These are phyloP conservation scores for Chimonanthus salicifolius DNA, from an alignment of 164 flowering plant species.

Conservation along the genomic window DNA sequence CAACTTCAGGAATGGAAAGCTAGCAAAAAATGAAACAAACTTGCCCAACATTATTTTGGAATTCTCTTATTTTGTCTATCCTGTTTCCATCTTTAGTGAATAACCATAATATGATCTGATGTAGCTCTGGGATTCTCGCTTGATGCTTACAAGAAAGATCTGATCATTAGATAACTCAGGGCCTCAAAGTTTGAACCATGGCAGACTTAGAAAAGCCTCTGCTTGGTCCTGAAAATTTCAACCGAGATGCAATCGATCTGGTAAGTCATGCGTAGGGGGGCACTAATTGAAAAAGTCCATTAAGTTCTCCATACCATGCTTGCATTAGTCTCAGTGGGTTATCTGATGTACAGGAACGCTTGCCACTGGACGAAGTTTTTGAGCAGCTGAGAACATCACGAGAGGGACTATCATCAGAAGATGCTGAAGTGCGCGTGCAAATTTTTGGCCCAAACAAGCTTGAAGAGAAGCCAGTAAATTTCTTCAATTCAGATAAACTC, in stretches of 20 bases:
- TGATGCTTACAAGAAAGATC: slow-evolving; percentile 3
- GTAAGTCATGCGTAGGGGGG: slow-evolving; percentile 26
- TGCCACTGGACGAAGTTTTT: slow-evolving; percentile 80
- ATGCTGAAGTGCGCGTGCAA: slow-evolving; percentile 51
- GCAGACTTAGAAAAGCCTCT: slow-evolving; percentile 59
- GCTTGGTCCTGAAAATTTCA: slow-evolving; percentile 66
- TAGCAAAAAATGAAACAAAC: background rate
- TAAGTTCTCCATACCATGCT: background rate
- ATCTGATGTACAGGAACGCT: slow-evolving; percentile 42
- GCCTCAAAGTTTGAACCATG: slow-evolving; percentile 33
- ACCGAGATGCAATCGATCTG: slow-evolving; percentile 78
- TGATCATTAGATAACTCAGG: slow-evolving; percentile 4
- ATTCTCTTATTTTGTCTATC: background rate
- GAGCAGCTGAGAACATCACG: slow-evolving; percentile 55
- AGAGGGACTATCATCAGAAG: slow-evolving; percentile 64
- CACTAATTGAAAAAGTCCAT: background rate
- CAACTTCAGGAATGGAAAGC: no score
- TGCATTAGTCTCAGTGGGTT: slow-evolving; percentile 2
- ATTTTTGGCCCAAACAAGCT: slow-evolving; percentile 78
- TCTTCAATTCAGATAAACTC: background rate
- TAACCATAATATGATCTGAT: slow-evolving; percentile 6
- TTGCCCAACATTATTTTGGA: background rate
- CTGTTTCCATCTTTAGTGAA: background rate
- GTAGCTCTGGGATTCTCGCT: slow-evolving; percentile 8
- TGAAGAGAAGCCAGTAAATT: slow-evolving; percentile 67